Evolutionary conservation across 441 rosid genomes (phyloP), one percentile per base, ranked within the genome.

Genomic region (Gossypium davidsonii): DNA sequence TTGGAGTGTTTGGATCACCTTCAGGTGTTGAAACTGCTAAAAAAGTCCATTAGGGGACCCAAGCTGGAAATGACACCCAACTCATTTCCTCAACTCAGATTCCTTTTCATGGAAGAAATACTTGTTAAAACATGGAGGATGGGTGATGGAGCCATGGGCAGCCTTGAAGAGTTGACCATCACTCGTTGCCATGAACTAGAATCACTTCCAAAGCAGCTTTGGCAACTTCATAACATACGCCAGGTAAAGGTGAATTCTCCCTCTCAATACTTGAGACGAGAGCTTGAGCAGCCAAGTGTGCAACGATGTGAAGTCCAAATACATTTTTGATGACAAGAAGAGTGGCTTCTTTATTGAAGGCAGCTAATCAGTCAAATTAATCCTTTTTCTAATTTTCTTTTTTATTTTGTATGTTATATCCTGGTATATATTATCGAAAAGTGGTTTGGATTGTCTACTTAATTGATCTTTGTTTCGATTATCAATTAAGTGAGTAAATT

Each of bases 1-100:
- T n/a, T 66, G 6, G 39, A 23, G 14, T 21, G 25, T 14, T 56
- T 66, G 39, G 21, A 10, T 46, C 17, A 8, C 9, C 70, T 66
- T 1, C 57, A 23, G 20, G 70, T 66, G 39, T 56, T 66, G 49
- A 66, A 66, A n/a, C 57, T 66, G 57, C 56, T 18, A 66, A 46
- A 17, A 2, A 14, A 3, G 51, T 66, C 70, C 20, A 7, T 66
- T 6, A 21, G 42, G n/a, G 70, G 37, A 20, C 28, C 18, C 5
- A 46, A 66, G 39, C 39, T 46, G 4, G 70, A 48, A 66, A 21
- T 66, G 37, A 14, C 37, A 48, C 5, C 57, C 0, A 0, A 49
- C 9, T 65, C 70, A 42, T 42, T 65, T 44, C 28, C 34, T 18
- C 55, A 65, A 44, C 70, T 66, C 34, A 46, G 70, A n/a, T 44